phyloP scores from a whole-genome alignment of 768 basidiomycete genomes.

The Kwoniella shandongensis region DNA sequence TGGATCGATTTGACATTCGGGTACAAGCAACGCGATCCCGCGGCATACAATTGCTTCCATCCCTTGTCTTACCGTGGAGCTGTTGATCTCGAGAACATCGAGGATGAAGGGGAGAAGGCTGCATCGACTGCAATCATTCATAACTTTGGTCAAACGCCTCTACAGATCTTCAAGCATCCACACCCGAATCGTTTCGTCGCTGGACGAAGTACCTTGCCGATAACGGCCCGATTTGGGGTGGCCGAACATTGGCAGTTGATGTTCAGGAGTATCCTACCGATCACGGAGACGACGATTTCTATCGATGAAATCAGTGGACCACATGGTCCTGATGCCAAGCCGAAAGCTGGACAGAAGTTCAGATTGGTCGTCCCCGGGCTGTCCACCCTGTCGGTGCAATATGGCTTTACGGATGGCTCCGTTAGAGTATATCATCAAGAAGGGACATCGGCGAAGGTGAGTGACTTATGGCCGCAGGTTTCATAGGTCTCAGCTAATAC shows the following conservation, averaged over 20 bases:
- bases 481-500: conserved; percentile 5
- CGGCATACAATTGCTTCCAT: conserved; percentile 81
- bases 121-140: conserved; percentile 94
- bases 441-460: conserved; percentile 11
- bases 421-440: conserved; percentile 42
- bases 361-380: conserved; percentile 34
- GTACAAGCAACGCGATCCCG: conserved; percentile 64
- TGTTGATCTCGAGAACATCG: conserved; percentile 82
- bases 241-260: conserved; percentile 73
- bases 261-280: conserved; percentile 44
- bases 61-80: conserved; percentile 91
- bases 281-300: conserved; percentile 34
- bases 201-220: conserved; percentile 70
- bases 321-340: conserved; percentile 24
- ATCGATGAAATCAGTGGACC: conserved; percentile 29
- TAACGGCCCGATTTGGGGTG: conserved; percentile 70
- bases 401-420: conserved; percentile 45
- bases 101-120: conserved; percentile 80
- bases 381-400: conserved; percentile 39
- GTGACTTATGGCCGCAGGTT: neutral
- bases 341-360: conserved; percentile 19
- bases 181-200: conserved; percentile 72
- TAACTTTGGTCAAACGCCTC: conserved; percentile 92
- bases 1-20: conserved; percentile 92
- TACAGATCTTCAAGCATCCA: conserved; percentile 72